Evolutionary conservation across 129 eudicot species (phyloP), one percentile per base, ranked within the genome.

Genomic region (Flaveria bidentis): DNA sequence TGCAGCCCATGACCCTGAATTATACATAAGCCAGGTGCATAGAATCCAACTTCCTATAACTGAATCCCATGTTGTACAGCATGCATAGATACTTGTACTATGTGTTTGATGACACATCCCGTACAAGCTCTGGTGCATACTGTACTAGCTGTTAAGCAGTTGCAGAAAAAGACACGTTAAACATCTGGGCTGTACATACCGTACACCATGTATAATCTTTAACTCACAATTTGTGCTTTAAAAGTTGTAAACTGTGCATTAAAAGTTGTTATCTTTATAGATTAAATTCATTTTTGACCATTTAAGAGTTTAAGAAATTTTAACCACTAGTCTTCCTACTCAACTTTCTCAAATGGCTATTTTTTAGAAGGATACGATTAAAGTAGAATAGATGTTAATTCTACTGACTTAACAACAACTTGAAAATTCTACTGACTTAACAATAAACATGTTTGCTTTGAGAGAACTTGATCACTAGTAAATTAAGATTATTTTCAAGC

Each of bases 91-190:
- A 6, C 23, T 58, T 69, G 70, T 78, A 42, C 71, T 11, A 15
- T 64, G 44, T 47, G 47, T 33, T 52, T 20, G 74, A 15, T 42
- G 66, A 39, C 66, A 67, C 30, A 76, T 18, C 49, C 50, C 71
- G 15, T 64, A 28, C 72, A 75, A 46, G 12, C 58, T 42, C 23
- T 73, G 25, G 13, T 44, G 58, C 69, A 47, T 45, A 49, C 2
- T 49, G 74, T 49, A 70, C 74, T 47, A 49, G 74, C 16, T 22
- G 6, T 69, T 16, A 1, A 10, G 52, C 75, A 28, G 46, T 53
- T 50, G 62, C 75, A 49, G 33, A 62, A 75, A 12, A 62, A 62
- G 62, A 62, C 72, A 63, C 64, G 64, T 49, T 62, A 75, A 47
- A 52, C 72, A 65, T 65, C 65, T 66, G 73, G 73, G 26, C 17